phyloP scores from a whole-genome alignment of 768 basidiomycete genomes.

The Suillus subaureus region DNA sequence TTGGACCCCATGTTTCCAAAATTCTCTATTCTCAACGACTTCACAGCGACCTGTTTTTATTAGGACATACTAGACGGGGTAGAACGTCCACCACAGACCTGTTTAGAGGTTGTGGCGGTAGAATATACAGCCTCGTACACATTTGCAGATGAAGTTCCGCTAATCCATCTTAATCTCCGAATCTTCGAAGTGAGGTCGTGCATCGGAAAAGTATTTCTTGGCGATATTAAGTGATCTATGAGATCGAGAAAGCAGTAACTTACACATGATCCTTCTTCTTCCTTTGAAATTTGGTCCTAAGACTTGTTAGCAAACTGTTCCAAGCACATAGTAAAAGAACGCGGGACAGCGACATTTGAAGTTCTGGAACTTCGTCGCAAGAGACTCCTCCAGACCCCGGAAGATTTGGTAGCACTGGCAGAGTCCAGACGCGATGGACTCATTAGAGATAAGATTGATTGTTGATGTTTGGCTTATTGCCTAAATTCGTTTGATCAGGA shows the following conservation, averaged over 20 bases:
- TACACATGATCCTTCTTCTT: background rate
- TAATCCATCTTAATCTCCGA: background rate
- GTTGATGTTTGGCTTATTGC: background rate
- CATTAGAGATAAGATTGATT: background rate
- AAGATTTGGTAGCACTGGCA: background rate
- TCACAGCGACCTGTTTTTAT: slow-evolving; percentile 1
- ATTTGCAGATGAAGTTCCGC: background rate
- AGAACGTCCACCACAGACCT: background rate
- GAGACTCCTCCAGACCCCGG: background rate
- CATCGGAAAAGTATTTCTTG: background rate
- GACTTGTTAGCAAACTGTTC: background rate
- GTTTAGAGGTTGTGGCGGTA: background rate
- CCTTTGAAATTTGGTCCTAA: background rate
- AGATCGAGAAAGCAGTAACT: background rate
- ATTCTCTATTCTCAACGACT: background rate
- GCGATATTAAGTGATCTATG: background rate
- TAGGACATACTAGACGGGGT: background rate
- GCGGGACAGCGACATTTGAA: background rate
- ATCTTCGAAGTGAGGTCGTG: background rate
- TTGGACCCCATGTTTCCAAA: background rate
- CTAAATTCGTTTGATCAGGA: background rate
- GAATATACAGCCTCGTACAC: background rate
- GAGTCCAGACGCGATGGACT: background rate
- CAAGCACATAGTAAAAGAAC: background rate
- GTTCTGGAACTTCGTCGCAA: background rate